Percentiles rank a stretch among this genome's conserved stretches.
These are phyloP conservation scores for Penicillium hesseltinei DNA, from an alignment of 2,329 filamentous ascomycete genomes.

Conservation along the genomic window DNA sequence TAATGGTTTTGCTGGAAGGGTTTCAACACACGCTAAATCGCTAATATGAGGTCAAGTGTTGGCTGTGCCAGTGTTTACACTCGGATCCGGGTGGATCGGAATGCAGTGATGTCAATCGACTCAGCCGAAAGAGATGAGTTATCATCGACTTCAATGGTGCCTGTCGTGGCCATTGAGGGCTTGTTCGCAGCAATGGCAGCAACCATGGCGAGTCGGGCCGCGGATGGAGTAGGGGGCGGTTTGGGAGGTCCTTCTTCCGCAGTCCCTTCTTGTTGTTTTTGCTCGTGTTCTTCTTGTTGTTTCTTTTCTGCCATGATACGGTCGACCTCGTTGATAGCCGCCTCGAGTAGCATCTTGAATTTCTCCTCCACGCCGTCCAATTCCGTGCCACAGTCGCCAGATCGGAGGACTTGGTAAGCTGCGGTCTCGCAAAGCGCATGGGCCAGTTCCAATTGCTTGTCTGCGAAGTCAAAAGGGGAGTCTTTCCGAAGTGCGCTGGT, in stretches of 20 bases:
- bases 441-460: constrained; percentile 74
- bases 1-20: constrained; percentile 17
- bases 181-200: constrained; percentile 22
- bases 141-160: constrained; percentile 39
- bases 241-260: constrained; percentile 7
- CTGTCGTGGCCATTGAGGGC: constrained; percentile 17
- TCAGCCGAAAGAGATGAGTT: constrained; percentile 34
- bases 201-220: constrained; percentile 21
- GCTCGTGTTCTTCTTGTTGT: constrained; percentile 23
- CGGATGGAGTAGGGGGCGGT: constrained; percentile 14
- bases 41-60: constrained; percentile 10
- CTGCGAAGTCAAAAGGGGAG: constrained; percentile 67
- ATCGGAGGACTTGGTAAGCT: constrained; percentile 84
- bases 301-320: constrained; percentile 55
- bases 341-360: constrained; percentile 61
- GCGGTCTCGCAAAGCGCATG: constrained; percentile 81
- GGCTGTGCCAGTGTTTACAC: constrained; percentile 8
- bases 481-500: constrained; percentile 44
- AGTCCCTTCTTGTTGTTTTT: constrained; percentile 8
- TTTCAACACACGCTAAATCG: constrained; percentile 25
- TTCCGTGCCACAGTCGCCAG: constrained; percentile 79
- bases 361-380: constrained; percentile 66
- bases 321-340: constrained; percentile 60
- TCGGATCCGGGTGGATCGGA: constrained; percentile 30
- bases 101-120: constrained; percentile 37